phyloP scores from a whole-genome alignment of 2,329 filamentous ascomycete genomes.

The Myriosclerotinia curreyana region DNA sequence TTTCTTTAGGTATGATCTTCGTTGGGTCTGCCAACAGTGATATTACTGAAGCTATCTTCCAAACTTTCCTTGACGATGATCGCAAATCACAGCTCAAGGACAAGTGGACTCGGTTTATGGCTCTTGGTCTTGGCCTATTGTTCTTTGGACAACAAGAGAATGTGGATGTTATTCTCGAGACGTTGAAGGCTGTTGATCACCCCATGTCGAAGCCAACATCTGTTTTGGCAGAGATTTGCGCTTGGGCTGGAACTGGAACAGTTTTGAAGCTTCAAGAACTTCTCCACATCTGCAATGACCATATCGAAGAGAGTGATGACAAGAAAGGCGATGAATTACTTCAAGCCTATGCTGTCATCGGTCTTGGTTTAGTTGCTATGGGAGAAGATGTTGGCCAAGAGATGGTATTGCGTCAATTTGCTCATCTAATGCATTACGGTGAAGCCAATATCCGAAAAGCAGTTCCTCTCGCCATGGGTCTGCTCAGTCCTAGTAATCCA shows the following conservation, averaged over 20 bases:
- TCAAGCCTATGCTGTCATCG: conserved; percentile 93
- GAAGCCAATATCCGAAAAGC: conserved; percentile 96
- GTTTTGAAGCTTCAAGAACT: conserved; percentile 97
- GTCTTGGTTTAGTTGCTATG: conserved; percentile 93
- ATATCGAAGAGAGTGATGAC: conserved; percentile 89
- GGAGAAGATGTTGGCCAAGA: conserved; percentile 97
- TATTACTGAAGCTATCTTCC: conserved; percentile 87
- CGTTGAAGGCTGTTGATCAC: conserved; percentile 93
- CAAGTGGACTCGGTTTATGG: conserved; percentile 98
- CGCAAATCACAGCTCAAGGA: conserved; percentile 87
- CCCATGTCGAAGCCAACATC: conserved; percentile 96
- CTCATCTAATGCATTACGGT: conserved; percentile 98
- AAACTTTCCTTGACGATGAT: conserved; percentile 90
- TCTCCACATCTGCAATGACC: conserved; percentile 96
- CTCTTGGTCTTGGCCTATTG: conserved; percentile 84
- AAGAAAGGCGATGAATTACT: conserved; percentile 95
- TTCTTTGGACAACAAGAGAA: conserved; percentile 98
- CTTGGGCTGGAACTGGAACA: conserved; percentile 95
- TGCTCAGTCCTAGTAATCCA: conserved; percentile 95
- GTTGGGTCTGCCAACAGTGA: conserved; percentile 90
- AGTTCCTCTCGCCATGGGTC: conserved; percentile 92
- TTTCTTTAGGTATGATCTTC: conserved; percentile 85
- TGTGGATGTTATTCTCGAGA: conserved; percentile 96
- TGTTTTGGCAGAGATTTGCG: conserved; percentile 92
- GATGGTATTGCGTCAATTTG: conserved; percentile 97